These are phyloP conservation scores for Aspergillus transmontanensis DNA, from an alignment of 2,329 filamentous ascomycete genomes.

Conservation along the genomic window DNA sequence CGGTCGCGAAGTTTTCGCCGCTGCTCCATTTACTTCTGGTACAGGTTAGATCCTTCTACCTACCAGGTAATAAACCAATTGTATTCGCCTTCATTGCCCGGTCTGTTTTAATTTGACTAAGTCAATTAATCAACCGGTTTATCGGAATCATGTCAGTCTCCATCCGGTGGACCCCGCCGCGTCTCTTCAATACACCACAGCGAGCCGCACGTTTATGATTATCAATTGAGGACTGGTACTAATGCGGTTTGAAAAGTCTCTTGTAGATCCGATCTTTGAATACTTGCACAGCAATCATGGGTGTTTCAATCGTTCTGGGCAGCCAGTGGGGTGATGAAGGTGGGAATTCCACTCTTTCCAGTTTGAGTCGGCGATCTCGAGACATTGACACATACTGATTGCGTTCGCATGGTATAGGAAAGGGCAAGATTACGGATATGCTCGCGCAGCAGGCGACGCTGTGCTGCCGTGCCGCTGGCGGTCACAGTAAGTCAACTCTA, in stretches of 20 bases:
- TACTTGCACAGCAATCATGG: constrained; percentile 27
- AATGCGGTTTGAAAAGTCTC: not conserved
- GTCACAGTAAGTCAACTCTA: constrained; percentile 44
- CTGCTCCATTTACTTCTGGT: constrained; percentile 25
- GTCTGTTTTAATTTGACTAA: not conserved
- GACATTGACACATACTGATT: constrained; percentile 8
- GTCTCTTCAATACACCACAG: not conserved
- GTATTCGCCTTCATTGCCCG: constrained; percentile 1
- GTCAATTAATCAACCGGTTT: not conserved
- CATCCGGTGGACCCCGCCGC: not conserved
- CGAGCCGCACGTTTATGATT: not conserved
- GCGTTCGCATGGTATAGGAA: constrained; percentile 33
- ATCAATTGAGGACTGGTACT: not conserved
- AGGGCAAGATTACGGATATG: constrained; percentile 53
- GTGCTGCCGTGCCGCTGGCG: constrained; percentile 50
- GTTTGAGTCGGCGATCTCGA: constrained; percentile 1
- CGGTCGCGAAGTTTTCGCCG: constrained; percentile 29
- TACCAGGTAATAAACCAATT: not conserved
- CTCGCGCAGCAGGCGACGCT: constrained; percentile 48
- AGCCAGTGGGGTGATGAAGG: constrained; percentile 54
- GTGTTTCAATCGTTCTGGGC: constrained; percentile 48
- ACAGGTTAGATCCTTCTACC: constrained; percentile 9
- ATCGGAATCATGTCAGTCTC: not conserved
- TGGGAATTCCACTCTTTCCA: constrained; percentile 12
- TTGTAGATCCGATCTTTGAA: not conserved